phyloP scores from a whole-genome alignment of 108 stramenopile genomes.

The Thalassiosira profunda region DNA sequence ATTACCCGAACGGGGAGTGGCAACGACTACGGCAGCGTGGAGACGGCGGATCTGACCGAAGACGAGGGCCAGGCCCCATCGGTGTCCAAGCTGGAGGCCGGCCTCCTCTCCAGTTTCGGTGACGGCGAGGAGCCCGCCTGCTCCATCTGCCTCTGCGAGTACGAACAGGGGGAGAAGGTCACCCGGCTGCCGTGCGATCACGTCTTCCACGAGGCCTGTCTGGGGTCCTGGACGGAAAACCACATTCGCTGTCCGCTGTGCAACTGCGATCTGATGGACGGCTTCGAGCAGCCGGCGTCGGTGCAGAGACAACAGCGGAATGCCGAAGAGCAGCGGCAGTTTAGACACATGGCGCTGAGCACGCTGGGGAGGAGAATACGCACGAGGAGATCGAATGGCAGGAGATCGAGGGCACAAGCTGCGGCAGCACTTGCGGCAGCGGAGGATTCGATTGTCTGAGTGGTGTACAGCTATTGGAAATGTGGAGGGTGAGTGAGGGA shows the following conservation, averaged over 20 bases:
- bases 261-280: conserved; percentile 79
- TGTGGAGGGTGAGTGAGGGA: neutral
- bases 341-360: conserved; percentile 19
- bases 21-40: conserved; percentile 42
- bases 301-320: conserved; percentile 22
- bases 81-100: conserved; percentile 36
- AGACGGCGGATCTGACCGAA: neutral
- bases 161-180: conserved; percentile 77
- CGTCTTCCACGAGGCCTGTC: conserved; percentile 83
- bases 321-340: conserved; percentile 18
- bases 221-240: conserved; percentile 76
- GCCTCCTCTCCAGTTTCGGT: conserved; percentile 9
- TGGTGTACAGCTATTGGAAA: neutral
- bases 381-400: conserved; percentile 4
- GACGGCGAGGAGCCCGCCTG: conserved; percentile 62
- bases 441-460: conserved; percentile 41
- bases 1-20: conserved; percentile 7
- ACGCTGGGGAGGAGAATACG: conserved; percentile 34
- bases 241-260: conserved; percentile 88
- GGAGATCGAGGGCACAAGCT: neutral
- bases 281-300: conserved; percentile 26
- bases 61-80: conserved; percentile 1
- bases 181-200: conserved; percentile 78
- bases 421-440: conserved; percentile 20
- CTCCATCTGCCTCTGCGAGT: conserved; percentile 90